A percentile compares a stretch with the other conserved stretches of the same genome.
Evolutionary conservation across 768 basidiomycete species (phyloP).

Genomic region (Collybiopsis luxurians): DNA sequence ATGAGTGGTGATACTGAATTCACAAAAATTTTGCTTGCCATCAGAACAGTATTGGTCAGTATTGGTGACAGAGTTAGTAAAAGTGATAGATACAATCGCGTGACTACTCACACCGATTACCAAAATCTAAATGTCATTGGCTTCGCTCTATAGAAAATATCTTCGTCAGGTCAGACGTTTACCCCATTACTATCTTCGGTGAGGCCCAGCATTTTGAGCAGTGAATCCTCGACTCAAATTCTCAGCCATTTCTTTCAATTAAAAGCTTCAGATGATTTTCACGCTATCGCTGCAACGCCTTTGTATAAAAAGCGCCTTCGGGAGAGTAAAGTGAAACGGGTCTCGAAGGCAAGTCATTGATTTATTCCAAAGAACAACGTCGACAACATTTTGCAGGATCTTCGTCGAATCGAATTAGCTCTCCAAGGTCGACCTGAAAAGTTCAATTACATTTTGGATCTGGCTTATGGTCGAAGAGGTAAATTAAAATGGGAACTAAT

Average conservation of each 20-base stretch:
- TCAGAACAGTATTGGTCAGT: neutral
- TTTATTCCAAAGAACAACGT: too few species aligned
- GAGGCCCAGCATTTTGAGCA: neutral
- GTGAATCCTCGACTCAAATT: conserved; percentile 3
- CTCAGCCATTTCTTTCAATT: conserved; percentile 63
- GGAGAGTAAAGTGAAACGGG: conserved; percentile 42
- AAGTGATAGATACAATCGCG: neutral
- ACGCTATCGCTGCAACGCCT: conserved; percentile 36
- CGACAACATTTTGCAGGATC: conserved; percentile 37
- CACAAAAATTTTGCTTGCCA: neutral
- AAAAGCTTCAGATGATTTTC: conserved; percentile 56
- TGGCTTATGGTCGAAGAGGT: conserved; percentile 77
- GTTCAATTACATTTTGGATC: conserved; percentile 57
- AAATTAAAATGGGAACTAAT: conserved; percentile 67
- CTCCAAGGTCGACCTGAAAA: conserved; percentile 47
- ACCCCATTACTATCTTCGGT: conserved; percentile 45
- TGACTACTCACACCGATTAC: neutral
- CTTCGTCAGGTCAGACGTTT: conserved; percentile 38
- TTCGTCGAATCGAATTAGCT: conserved; percentile 51
- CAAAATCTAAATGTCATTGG: conserved; percentile 13
- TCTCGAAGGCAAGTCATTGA: conserved; percentile 45
- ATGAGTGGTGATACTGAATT: neutral
- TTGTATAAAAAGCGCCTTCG: conserved; percentile 24
- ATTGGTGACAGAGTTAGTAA: neutral
- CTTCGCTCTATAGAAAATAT: conserved; percentile 39